A percentile compares a stretch with the other conserved stretches of the same genome.
phyloP scores from a whole-genome alignment of 768 basidiomycete genomes.

The Russula virescens region DNA sequence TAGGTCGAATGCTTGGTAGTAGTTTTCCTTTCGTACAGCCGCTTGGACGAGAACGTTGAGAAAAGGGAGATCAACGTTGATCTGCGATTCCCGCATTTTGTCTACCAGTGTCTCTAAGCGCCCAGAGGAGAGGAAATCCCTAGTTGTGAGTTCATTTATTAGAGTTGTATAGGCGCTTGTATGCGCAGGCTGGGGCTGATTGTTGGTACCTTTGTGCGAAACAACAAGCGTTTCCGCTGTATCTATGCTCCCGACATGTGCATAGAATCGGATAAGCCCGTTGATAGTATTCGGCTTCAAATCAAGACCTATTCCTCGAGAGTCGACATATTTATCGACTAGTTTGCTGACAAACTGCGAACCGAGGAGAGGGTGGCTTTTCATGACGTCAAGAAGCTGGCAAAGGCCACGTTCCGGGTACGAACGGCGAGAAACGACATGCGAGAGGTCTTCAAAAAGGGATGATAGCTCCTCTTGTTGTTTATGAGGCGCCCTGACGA shows the following conservation, averaged over 20 bases:
- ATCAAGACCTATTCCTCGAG: conserved; percentile 9
- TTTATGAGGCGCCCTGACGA: conserved; percentile 27
- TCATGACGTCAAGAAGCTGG: conserved; percentile 33
- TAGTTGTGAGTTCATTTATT: conserved; percentile 35
- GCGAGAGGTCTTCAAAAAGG: conserved; percentile 25
- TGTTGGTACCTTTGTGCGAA: conserved; percentile 23
- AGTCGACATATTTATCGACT: conserved; percentile 16
- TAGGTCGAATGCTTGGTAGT: conserved; percentile 38
- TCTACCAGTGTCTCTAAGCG: conserved; percentile 36
- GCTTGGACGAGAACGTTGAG: conserved; percentile 46
- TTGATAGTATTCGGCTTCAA: conserved; percentile 22
- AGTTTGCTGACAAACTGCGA: conserved; percentile 20
- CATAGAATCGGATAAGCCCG: conserved; percentile 28
- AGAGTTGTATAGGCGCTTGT: conserved; percentile 36
- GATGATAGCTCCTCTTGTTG: conserved; percentile 18
- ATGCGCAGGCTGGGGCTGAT: conserved; percentile 20
- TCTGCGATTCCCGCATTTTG: conserved; percentile 36
- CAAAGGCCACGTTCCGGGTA: conserved; percentile 27
- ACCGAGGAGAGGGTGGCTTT: conserved; percentile 7
- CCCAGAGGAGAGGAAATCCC: conserved; percentile 24
- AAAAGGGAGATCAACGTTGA: conserved; percentile 37
- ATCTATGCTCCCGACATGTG: conserved; percentile 31
- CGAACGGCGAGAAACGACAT: conserved; percentile 26
- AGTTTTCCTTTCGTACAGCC: conserved; percentile 32
- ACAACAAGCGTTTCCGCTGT: conserved; percentile 31